These are phyloP conservation scores for Crithidia thermophila DNA, from an alignment of 208 protist genomes.

Conservation along the genomic window DNA sequence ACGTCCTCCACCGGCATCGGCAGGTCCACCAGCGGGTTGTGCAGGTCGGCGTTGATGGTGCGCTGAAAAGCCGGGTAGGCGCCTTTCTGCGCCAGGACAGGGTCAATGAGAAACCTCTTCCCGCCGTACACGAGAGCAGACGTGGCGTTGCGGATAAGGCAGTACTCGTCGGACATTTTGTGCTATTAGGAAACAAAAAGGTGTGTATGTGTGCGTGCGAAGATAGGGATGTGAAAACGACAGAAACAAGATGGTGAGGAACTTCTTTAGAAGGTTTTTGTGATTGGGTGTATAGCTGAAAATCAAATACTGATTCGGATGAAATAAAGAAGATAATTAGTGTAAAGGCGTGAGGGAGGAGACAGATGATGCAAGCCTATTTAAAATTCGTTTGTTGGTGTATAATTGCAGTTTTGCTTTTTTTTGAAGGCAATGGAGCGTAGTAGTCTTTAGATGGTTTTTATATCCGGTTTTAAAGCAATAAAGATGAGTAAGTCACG, in stretches of 20 bases:
- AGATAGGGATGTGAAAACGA: not conserved
- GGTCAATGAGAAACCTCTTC: slow-evolving; percentile 19
- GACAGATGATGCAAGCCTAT: too few species aligned
- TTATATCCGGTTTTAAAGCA: not conserved
- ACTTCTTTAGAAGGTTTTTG: too few species aligned
- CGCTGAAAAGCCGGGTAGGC: slow-evolving; percentile 27
- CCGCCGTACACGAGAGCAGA: slow-evolving; percentile 5
- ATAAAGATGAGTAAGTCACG: not conserved
- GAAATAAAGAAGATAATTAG: too few species aligned
- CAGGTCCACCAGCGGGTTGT: slow-evolving; percentile 29
- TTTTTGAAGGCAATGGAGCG: too few species aligned
- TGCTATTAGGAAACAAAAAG: too few species aligned
- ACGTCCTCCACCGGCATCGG: slow-evolving; percentile 22
- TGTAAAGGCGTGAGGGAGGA: too few species aligned
- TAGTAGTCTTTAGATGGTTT: too few species aligned
- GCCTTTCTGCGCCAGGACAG: slow-evolving; percentile 20
- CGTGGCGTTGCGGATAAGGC: slow-evolving; percentile 13
- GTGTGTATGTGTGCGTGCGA: not conserved
- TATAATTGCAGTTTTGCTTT: too few species aligned
- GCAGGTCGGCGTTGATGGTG: slow-evolving; percentile 24
- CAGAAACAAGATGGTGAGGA: too few species aligned
- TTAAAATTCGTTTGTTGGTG: too few species aligned
- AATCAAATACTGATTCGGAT: too few species aligned
- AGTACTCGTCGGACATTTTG: slow-evolving; percentile 5
- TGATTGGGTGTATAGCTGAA: too few species aligned